Percentiles rank a stretch among this genome's conserved stretches.
Conservation (phyloP, 768 basidiomycete genomes). For the Crepidotus variabilis region DNA sequence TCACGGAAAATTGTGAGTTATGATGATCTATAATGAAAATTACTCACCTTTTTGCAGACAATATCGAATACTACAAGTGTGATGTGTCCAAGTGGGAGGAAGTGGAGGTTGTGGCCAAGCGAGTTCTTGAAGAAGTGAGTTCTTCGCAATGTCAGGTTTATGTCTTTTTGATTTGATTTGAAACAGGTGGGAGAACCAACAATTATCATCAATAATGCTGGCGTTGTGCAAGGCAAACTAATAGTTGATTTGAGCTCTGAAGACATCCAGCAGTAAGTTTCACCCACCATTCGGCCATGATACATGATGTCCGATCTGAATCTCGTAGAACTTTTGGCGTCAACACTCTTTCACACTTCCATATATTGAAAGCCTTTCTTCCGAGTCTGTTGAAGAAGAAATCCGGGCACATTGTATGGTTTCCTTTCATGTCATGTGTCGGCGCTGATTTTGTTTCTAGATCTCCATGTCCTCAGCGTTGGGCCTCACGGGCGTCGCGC, state of each 20-base stretch:
- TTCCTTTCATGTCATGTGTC: conserved; percentile 2
- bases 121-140: conserved; percentile 72
- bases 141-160: neutral
- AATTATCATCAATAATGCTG: conserved; percentile 92
- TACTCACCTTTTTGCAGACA: conserved; percentile 41
- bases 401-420: conserved; percentile 78
- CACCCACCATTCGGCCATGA: neutral
- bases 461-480: conserved; percentile 76
- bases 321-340: conserved; percentile 76
- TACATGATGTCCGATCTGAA: neutral
- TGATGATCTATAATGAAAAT: neutral
- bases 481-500: conserved; percentile 67
- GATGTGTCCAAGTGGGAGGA: conserved; percentile 89
- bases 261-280: conserved; percentile 73
- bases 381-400: conserved; percentile 79
- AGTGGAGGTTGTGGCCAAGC: conserved; percentile 71
- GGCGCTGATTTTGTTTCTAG: conserved; percentile 32
- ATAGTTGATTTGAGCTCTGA: conserved; percentile 74
- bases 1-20: conserved; percentile 69
- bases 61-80: conserved; percentile 83
- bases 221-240: conserved; percentile 86
- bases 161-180: neutral
- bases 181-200: conserved; percentile 82
- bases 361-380: conserved; percentile 90
- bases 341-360: conserved; percentile 88